Base-by-base conservation (phyloP, 2,329 filamentous ascomycete genomes). In the Magnaporthales sp. region DNA sequence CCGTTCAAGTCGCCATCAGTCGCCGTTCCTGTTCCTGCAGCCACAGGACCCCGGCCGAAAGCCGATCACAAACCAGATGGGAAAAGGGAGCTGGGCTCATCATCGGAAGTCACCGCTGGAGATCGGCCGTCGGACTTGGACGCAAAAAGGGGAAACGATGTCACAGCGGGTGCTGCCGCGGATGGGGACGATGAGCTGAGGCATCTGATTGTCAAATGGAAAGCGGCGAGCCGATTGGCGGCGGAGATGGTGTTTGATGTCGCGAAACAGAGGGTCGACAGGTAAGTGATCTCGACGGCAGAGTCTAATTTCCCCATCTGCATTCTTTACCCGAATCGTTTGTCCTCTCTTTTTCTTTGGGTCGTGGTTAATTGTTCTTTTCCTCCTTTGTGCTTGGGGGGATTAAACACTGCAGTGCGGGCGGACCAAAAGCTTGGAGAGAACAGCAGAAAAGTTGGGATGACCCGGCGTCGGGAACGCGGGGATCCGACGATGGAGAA, bases 201-300 rank as follows among this genome's bases (percentile, higher is more conserved):
- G 58, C 76, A 73, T 0, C 72, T 91, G 70, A 82, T 86, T 58
- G 74, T 73, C 3, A 89, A 84, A 73, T 92, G 90, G 90, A 84
- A 80, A 62, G 75, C 73, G 0, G 84, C 86, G 22, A 85, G 84
- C 68, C 81, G 88, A 69, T 77, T 81, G 64, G 89, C 87, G 7
- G 89, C 89, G 1, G 89, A 92, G 70, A 87, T 90, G 71, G 77
- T 91, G 11, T 91, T 89, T 74, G 80, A 77, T 27, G 77, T 80
- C 24, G 86, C 89, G 26, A 82, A 83, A 69, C 86, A 88, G 15
- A 63, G 74, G 29, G 71, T 73, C 77, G 86, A 66, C 81, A 66
- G 90, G 46, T 80, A 85, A 71, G 78, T 51, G 24, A 58, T 26
- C 24, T 46, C 2, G 11, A 38, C 32, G 10, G 13, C 2, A 15